Evolutionary conservation across 805 yeast genomes (phyloP).

Genomic region (Metschnikowia sp.): DNA sequence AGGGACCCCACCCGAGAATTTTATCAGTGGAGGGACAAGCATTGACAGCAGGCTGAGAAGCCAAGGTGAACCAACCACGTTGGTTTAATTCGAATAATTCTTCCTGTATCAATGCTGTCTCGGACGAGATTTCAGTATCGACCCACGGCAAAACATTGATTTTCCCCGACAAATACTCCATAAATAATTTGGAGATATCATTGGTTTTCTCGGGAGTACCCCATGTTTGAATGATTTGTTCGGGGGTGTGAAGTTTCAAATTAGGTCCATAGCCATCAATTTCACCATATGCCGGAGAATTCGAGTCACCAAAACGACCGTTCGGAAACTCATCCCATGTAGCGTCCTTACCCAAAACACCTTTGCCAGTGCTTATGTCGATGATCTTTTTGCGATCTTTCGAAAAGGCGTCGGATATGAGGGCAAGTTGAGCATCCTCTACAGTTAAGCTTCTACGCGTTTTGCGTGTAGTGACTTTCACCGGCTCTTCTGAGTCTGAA

Average conservation of each 20-base stretch:
- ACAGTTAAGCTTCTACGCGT: slow-evolving; percentile 32
- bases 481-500: slow-evolving; percentile 32
- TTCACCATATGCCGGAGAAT: slow-evolving; percentile 97
- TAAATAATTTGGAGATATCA: slow-evolving; percentile 67
- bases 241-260: slow-evolving; percentile 63
- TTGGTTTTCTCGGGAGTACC: slow-evolving; percentile 61
- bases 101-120: slow-evolving; percentile 90
- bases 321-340: slow-evolving; percentile 98
- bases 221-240: slow-evolving; percentile 72
- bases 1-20: slow-evolving; percentile 97
- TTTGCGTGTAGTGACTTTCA: neutral
- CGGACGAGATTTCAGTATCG: slow-evolving; percentile 80
- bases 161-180: slow-evolving; percentile 68
- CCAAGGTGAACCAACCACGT: slow-evolving; percentile 76
- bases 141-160: slow-evolving; percentile 88
- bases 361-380: slow-evolving; percentile 81
- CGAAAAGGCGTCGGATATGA: slow-evolving; percentile 26
- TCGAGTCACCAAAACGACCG: slow-evolving; percentile 92
- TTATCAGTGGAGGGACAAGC: slow-evolving; percentile 75
- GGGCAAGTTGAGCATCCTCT: slow-evolving; percentile 25
- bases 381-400: slow-evolving; percentile 53
- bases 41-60: slow-evolving; percentile 95
- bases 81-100: slow-evolving; percentile 77
- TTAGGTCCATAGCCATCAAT: slow-evolving; percentile 96
- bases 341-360: slow-evolving; percentile 81